Base-by-base conservation (phyloP, 768 basidiomycete species). In the Leccinum olivaceopallidum region DNA sequence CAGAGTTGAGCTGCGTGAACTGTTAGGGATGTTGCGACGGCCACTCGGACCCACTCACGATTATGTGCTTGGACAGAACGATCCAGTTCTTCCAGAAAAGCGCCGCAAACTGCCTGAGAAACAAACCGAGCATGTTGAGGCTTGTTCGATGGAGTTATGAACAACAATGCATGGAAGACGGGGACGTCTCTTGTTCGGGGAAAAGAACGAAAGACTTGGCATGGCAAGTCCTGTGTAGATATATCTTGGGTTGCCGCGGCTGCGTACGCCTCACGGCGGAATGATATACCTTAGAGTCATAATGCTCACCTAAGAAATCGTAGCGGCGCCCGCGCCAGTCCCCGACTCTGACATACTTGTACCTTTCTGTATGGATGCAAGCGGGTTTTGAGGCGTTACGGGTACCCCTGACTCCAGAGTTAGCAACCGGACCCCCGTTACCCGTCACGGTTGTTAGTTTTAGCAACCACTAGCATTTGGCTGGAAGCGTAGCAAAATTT, bases 61-160 rank as follows among this genome's bases (percentile, higher is more conserved):
- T 73, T 55, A 85, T 80, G 71, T 87, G 85, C 67, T 83, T 87
- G 24, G 81, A 84, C 30, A 89, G 76, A 0, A 88, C 78, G 49
- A 90, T 88, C 86, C 85, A 88, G 64, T 90, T 90, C 78, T 90
- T 90, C 82, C 84, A 81, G 58, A 83, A 80, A 22, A 90, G 73
- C 2, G 82, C 84, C 4, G 73, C 71, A 57, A 87, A 80, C 74
- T 90, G 89, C 34, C 81, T 78, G 78, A 83, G 82, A 69, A 89
- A 87, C 37, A 86, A 71, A 58, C 61, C 61, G 1, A 26, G 37
- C 71, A 75, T 76, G 34, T 51, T 12, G 18, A 30, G 44, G 13
- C 18, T 42, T 60, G 8, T 44, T 32, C 8, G 57, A n/a, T 48
- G 51, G 39, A 48, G 10, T 53, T 64, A 59, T 14, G 36, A 12